Base-by-base conservation (phyloP, 148 eudicot genomes). In the Tetragonia tetragonoides region DNA sequence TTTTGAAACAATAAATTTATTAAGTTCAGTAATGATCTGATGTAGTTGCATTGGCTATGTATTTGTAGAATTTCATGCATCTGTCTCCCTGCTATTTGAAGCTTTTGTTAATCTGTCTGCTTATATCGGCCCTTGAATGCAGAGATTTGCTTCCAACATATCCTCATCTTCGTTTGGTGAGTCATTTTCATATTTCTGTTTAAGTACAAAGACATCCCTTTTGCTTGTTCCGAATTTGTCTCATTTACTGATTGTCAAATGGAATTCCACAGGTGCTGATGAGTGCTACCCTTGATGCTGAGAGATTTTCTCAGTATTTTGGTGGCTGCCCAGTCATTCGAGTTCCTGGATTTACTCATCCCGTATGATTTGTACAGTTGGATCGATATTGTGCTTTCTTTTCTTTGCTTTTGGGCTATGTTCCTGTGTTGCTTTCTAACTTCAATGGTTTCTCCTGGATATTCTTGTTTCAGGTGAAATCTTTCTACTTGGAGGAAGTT, bases 231-330 rank as follows among this genome's bases (percentile, higher is more conserved):
- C 0, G 5, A 3, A 63, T 39, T 70, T 0, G 68, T 76, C 20
- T 39, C 56, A 21, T 28, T 53, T 66, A 47, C 56, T 56, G 64
- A 62, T 67, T 85, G 53, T 76, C 74, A 79, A 79, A 47, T 51
- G 41, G 28, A 57, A 34, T 80, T 64, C 76, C 68, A 64, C 85
- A 96, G 99, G 90, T 96, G 70, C 75, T 96, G n/a, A 96, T 96
- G 99, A 96, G 99, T 86, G 99, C 99, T 63, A 96, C 99, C 9
- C 78, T 96, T 71, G 98, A 96, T 80, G 98, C 99, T 59, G 99
- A 96, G 81, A 89, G 98, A 21, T 96, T 91, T 84, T 93, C 99
- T 61, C 76, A 87, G 60, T 96, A 96, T 81, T 96, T 96, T 87
- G 97, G 99, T 79, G 98, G 95, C 84, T 91, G 92, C 71, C 95